Conservation (phyloP, 805 yeast genomes). For the Candida corydali region DNA sequence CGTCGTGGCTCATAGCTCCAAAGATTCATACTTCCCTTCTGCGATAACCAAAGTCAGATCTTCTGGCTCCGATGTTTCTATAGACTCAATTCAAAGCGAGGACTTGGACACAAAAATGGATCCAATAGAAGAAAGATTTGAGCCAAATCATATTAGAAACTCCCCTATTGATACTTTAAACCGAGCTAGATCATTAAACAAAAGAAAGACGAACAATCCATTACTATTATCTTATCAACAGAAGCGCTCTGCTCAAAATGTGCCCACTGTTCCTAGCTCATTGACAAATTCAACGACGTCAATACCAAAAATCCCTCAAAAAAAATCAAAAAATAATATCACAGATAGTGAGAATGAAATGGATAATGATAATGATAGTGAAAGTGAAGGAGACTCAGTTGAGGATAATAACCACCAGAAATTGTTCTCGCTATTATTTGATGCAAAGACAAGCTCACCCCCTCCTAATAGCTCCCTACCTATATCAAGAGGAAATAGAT, state of each 20-base stretch:
- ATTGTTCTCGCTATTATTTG: conserved; percentile 12
- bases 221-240: conserved; percentile 7
- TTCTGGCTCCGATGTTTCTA: conserved; percentile 11
- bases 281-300: conserved; percentile 1
- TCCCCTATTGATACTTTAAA: conserved; percentile 11
- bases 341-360: conserved; percentile 3
- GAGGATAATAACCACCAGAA: conserved; percentile 8
- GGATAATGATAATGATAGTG: conserved; percentile 1
- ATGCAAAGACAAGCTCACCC: conserved; percentile 2
- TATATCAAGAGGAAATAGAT: conserved; percentile 9
- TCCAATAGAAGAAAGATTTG: conserved; percentile 17
- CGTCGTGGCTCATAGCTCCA: conserved; percentile 12
- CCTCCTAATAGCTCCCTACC: conserved; percentile 1
- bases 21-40: conserved; percentile 27
- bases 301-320: conserved; percentile 4
- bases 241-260: conserved; percentile 3
- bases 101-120: conserved; percentile 14
- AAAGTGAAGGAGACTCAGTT: conserved; percentile 8
- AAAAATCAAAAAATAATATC: conserved; percentile 1
- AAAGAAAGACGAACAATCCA: conserved; percentile 6
- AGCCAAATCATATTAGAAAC: conserved; percentile 5
- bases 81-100: conserved; percentile 3
- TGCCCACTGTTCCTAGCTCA: background rate
- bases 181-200: conserved; percentile 24
- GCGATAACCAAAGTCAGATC: conserved; percentile 5